Percentiles rank a stretch among this genome's conserved stretches.
phyloP scores from a whole-genome alignment of 2,329 filamentous ascomycete species.

The Cytospora piceicola region DNA sequence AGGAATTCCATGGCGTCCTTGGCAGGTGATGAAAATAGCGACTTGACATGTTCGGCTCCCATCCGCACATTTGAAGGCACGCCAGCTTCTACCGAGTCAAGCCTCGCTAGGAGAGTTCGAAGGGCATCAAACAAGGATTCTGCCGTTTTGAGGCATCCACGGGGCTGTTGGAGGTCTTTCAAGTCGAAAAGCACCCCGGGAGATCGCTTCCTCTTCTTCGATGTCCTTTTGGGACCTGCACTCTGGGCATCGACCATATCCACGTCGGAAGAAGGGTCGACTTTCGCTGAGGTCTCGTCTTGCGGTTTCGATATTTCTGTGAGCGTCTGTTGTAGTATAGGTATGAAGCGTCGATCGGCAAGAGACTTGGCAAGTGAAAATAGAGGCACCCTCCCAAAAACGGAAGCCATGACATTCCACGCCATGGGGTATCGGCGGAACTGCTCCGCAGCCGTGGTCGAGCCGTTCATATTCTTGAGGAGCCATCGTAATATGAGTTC shows the following conservation, averaged over 20 bases:
- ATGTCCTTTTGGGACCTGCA: conserved; percentile 33
- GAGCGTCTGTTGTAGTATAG: conserved; percentile 67
- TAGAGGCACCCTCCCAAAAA: conserved; percentile 68
- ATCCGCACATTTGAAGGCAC: conserved; percentile 49
- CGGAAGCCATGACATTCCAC: conserved; percentile 64
- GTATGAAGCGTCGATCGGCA: conserved; percentile 69
- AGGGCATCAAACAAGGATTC: conserved; percentile 54
- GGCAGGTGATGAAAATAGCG: conserved; percentile 56
- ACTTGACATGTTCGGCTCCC: conserved; percentile 62
- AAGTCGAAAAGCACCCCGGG: conserved; percentile 45
- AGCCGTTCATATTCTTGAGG: conserved; percentile 62
- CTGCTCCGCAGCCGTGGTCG: conserved; percentile 52
- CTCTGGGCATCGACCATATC: conserved; percentile 37
- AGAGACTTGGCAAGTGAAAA: conserved; percentile 73
- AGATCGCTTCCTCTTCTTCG: conserved; percentile 54
- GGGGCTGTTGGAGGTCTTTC: conserved; percentile 43
- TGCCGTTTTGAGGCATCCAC: conserved; percentile 51
- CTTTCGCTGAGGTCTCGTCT: conserved; percentile 19
- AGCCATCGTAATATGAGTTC: conserved; percentile 66
- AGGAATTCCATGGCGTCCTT: conserved; percentile 52
- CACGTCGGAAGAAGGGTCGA: conserved; percentile 31
- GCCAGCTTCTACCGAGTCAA: conserved; percentile 42
- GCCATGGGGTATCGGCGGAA: conserved; percentile 59
- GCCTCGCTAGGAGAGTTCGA: conserved; percentile 50
- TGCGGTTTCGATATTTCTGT: conserved; percentile 55